Percentiles rank a stretch among this genome's conserved stretches.
Conservation (phyloP, 495 filamentous ascomycete species). For the Sordaria brevicollis region DNA sequence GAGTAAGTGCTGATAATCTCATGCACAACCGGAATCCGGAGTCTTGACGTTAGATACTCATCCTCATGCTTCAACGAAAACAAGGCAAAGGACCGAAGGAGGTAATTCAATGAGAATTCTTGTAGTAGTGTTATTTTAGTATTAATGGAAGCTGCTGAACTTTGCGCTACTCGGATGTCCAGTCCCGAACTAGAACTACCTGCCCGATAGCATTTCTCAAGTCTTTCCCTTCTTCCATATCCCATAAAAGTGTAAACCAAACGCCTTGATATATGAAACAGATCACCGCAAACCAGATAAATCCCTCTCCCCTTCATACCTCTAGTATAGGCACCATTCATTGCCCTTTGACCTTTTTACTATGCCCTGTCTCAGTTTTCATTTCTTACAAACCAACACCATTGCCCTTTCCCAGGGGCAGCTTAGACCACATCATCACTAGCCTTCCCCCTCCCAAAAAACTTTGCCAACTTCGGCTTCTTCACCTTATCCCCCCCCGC, state of each 20-base stretch:
- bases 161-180: background rate
- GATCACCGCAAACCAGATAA: background rate
- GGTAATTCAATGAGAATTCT: too few relatives aligned
- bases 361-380: too few relatives aligned
- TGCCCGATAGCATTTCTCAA: background rate
- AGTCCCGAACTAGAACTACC: background rate
- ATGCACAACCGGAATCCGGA: too few relatives aligned
- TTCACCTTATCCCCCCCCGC: background rate
- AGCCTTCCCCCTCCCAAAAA: background rate
- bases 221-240: background rate
- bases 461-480: background rate
- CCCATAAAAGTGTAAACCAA: background rate
- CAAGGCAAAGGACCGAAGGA: too few relatives aligned
- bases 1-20: background rate
- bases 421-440: background rate
- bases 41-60: too few relatives aligned
- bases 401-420: background rate
- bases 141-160: background rate
- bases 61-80: too few relatives aligned
- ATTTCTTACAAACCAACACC: too few relatives aligned
- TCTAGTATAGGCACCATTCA: too few relatives aligned
- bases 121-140: too few relatives aligned
- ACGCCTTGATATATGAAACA: background rate
- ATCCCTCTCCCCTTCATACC: background rate
- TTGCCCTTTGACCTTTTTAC: too few relatives aligned